Percentiles rank a stretch among this genome's conserved stretches.
phyloP scores from a whole-genome alignment of 2,329 filamentous ascomycete species.

The Talaromyces funiculosus region DNA sequence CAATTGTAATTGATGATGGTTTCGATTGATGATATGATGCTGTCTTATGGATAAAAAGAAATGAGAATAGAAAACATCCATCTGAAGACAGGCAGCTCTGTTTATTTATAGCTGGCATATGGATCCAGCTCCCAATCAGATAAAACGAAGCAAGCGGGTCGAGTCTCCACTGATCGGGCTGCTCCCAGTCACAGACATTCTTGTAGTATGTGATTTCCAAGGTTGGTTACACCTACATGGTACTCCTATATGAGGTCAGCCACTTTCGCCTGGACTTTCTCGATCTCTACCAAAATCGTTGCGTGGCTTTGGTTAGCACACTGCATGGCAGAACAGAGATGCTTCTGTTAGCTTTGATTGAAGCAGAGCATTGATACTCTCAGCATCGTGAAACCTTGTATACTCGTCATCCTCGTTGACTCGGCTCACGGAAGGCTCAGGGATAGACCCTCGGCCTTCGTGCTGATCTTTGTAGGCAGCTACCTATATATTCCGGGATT shows the following conservation, averaged over 20 bases:
- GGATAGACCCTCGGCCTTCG: background rate
- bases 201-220: no score
- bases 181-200: background rate
- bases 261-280: background rate
- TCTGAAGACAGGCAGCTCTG: background rate
- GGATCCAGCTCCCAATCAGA: background rate
- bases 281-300: background rate
- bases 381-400: background rate
- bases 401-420: background rate
- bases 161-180: background rate
- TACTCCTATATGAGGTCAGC: background rate
- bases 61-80: background rate
- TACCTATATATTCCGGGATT: background rate
- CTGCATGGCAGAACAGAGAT: background rate
- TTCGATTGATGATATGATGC: background rate
- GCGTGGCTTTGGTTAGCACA: background rate
- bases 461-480: background rate
- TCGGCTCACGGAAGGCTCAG: background rate
- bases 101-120: background rate
- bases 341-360: background rate
- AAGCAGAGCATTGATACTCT: background rate
- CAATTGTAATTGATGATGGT: background rate
- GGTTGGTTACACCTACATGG: background rate
- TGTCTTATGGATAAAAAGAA: background rate
- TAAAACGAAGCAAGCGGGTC: background rate